These are phyloP conservation scores for Calocera cornea DNA, from an alignment of 768 basidiomycete genomes.

Conservation along the genomic window DNA sequence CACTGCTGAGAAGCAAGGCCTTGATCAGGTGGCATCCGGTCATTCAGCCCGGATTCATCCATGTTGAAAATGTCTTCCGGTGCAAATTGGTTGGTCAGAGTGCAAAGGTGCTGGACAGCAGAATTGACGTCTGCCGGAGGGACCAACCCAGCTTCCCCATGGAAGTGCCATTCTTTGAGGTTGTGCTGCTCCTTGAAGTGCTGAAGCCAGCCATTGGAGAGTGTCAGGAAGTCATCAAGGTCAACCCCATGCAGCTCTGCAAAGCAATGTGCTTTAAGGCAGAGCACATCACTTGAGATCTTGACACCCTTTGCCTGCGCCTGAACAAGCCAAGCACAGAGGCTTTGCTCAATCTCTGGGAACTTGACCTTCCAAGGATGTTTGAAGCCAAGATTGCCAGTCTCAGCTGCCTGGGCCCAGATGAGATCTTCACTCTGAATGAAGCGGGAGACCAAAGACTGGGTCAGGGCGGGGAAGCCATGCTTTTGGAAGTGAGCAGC, in stretches of 20 bases:
- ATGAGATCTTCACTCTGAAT: background rate
- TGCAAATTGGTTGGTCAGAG: conserved; percentile 5
- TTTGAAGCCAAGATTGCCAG: background rate
- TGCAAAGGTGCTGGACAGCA: conserved; percentile 14
- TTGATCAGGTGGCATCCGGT: conserved; percentile 21
- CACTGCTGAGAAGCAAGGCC: conserved; percentile 25
- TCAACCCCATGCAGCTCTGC: conserved; percentile 24
- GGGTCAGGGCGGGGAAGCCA: background rate
- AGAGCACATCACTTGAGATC: background rate
- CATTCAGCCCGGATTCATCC: background rate
- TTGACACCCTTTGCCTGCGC: background rate
- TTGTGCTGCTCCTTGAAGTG: background rate
- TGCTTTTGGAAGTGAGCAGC: background rate
- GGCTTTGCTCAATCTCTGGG: conserved; percentile 3
- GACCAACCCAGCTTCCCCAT: conserved; percentile 25
- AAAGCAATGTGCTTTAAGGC: conserved; percentile 17
- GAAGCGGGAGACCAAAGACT: background rate
- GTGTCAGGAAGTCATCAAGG: conserved; percentile 22
- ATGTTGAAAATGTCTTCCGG: background rate
- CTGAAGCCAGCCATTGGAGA: conserved; percentile 27
- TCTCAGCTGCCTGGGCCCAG: background rate
- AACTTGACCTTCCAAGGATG: background rate
- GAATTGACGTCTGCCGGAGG: conserved; percentile 16
- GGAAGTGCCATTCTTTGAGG: conserved; percentile 8
- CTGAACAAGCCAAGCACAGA: background rate